Evolutionary conservation across 2,329 filamentous ascomycete species (phyloP).

Genomic region (Colletotrichum filicis): DNA sequence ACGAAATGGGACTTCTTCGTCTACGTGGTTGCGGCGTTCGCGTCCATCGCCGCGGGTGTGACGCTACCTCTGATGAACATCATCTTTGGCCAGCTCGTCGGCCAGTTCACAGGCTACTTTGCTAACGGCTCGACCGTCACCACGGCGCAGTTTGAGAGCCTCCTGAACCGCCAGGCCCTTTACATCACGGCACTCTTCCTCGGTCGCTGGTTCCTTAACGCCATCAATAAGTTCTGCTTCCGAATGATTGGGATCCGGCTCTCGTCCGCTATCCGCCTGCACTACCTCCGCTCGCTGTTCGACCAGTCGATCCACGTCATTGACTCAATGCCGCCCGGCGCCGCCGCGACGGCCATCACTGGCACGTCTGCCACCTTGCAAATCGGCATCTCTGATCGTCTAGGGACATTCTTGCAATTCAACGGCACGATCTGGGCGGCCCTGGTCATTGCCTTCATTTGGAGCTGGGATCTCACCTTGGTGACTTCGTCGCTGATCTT

Average conservation of each 20-base stretch:
- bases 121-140: constrained; percentile 39
- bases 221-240: constrained; percentile 70
- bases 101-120: constrained; percentile 42
- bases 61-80: constrained; percentile 51
- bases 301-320: constrained; percentile 60
- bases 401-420: constrained; percentile 57
- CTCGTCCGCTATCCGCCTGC: constrained; percentile 66
- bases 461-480: constrained; percentile 63
- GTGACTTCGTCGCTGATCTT: constrained; percentile 59
- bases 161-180: constrained; percentile 37
- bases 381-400: constrained; percentile 63
- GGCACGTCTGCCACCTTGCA: constrained; percentile 64
- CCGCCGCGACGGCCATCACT: constrained; percentile 64
- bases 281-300: constrained; percentile 62
- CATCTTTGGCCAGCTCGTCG: constrained; percentile 46
- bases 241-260: constrained; percentile 71
- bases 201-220: constrained; percentile 71
- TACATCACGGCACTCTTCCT: constrained; percentile 80
- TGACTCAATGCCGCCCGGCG: constrained; percentile 61
- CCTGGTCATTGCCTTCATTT: constrained; percentile 61
- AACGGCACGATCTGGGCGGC: constrained; percentile 55
- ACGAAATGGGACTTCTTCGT: constrained; percentile 44
- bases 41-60: constrained; percentile 47
- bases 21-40: constrained; percentile 42
- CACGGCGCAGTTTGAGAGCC: constrained; percentile 35